Evolutionary conservation across 257 asterid species (phyloP), one percentile per base, ranked within the genome.

Genomic region (Ajuga chamaepitys): DNA sequence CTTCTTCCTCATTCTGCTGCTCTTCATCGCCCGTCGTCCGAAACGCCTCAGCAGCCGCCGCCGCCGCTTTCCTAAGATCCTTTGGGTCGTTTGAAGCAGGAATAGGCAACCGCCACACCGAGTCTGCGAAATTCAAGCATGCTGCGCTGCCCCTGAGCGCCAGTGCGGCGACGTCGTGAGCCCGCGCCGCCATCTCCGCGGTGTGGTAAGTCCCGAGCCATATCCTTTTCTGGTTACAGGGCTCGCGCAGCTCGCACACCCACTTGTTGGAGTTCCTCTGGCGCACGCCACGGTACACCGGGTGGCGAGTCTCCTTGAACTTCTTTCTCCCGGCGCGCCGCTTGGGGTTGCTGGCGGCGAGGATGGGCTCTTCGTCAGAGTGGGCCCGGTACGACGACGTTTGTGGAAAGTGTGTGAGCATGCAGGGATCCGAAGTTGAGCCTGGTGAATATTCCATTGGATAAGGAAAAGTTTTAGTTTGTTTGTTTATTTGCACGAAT

Each of bases 121-220:
- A 89, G 74, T 89, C 97, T 0, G 95, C 88, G 21, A 89, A 89
- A 18, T 89, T 89, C 4, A 85, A 54, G 70, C 86, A 81, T 0
- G 95, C 89, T 1, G 9, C 32, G 18, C 54, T 59, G 3, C 95
- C 97, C 57, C 79, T 67, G 1, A 89, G 71, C 0, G 97, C 95
- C 74, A 89, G 46, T 6, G 89, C 97, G 28, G 95, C 97, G 21
- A 89, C 86, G 22, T 89, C 97, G 28, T 89, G 80, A 12, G 97
- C 95, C 4, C 95, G 71, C 2, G 97, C 97, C 0, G 97, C 95
- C 97, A 89, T 89, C 74, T 89, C 95, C 0, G 97, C 76, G 0
- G 92, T 87, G 12, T 89, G 95, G 32, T 83, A 85, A 0, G 90
- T 87, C 9, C 95, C 97, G 0, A 90, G 69, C 97, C 97, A 90